Evolutionary conservation across 371 early-diverging fungal species (phyloP), one percentile per base, ranked within the genome.

Genomic region (Rozella allomycis): DNA sequence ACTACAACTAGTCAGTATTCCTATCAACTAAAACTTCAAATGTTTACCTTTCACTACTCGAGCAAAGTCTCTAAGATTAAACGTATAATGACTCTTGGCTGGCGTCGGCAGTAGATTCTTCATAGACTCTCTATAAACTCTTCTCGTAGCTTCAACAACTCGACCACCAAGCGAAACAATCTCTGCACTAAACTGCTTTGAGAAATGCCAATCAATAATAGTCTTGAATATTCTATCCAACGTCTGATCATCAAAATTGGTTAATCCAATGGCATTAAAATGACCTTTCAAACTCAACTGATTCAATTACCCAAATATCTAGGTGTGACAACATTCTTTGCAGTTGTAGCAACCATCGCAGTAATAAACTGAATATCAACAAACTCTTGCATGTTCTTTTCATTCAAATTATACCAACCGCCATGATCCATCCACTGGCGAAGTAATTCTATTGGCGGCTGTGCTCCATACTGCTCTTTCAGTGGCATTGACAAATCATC

Each of bases 331-430:
- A n/a, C n/a, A n/a, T n/a, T n/a, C n/a, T n/a, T n/a, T n/a, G n/a
- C n/a, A n/a, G n/a, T n/a, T n/a, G n/a, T n/a, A n/a, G n/a, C n/a
- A 7, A 58, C 62, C 62, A 61, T 58, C 1, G 62, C 62, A 3
- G 50, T 50, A 30, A 61, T 44, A 37, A 58, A 58, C 31, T 58
- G 62, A 30, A 61, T 56, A 26, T 55, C 62, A 12, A 57, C 41
- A 26, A 60, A 49, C 27, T 56, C 54, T 32, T 54, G 54, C 45
- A 52, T 46, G 0, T 39, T 30, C 25, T 52, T 58, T 22, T 59
- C 14, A 59, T 61, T 55, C 14, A n/a, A n/a, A n/a, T n/a, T n/a
- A n/a, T 61, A 61, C 62, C 62, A 61, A 20, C 62, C 62, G 13
- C 38, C 47, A 25, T 56, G 55, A 26, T 61, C 62, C 56, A 61